Base-by-base conservation (phyloP, 2,329 filamentous ascomycete species). In the Alternaria longipes region DNA sequence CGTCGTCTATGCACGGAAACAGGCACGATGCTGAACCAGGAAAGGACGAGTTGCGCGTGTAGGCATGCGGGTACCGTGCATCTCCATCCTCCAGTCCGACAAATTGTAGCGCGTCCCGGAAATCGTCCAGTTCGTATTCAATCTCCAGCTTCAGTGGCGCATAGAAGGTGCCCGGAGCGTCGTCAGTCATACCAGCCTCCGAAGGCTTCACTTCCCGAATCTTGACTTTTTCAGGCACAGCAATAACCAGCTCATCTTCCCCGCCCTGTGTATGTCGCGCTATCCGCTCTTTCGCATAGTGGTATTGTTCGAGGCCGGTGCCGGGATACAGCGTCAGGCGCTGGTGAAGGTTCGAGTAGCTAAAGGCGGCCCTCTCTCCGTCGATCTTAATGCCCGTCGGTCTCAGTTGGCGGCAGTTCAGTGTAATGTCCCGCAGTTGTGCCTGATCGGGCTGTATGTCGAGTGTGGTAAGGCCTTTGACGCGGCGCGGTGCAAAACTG, bases 1-100 rank as follows among this genome's bases (percentile, higher is more conserved):
- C 87, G 74, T 97, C 91, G 75, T 99, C 95, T 54, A 98, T 85
- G 76, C 95, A 98, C 0, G 95, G 95, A 72, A 99, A 99, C 26
- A 98, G 88, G 69, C 90, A 94, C 47, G 90, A 94, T 1, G 93
- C 90, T 18, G 89, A 90, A 30, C 94, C 93, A 0, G 93, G 88
- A 63, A 91, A 90, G 42, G 90, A 83, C 2, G 90, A 91, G 73
- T 94, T 93, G 41, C 90, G 90, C 0, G 94, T 97, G 78, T 97
- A 99, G 50, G 92, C 89, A 81, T 99, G 94, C 0, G 95, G 93
- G 77, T 94, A 99, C 63, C 94, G 87, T 57, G 84, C 84, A 75
- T 97, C 94, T 52, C 89, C 87, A 58, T 90, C 89, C 45, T 93
- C 89, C 38, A 95, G 86, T 4, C 95, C 94, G 16, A 96, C 92